Evolutionary conservation across 1,139 yeast species (phyloP).

Genomic region (Scheffersomyces segobiensis): DNA sequence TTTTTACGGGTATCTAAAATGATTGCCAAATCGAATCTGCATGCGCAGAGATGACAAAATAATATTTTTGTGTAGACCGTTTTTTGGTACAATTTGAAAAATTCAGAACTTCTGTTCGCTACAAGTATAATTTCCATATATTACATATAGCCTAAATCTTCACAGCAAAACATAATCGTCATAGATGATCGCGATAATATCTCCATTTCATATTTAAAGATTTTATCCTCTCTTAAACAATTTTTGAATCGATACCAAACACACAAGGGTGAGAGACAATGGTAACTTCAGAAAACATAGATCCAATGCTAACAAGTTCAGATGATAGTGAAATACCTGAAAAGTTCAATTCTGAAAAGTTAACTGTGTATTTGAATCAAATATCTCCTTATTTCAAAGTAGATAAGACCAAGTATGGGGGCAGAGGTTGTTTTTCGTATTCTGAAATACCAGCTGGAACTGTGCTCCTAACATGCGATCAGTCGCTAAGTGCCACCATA

Average conservation of each 20-base stretch:
- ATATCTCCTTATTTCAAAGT: conserved; percentile 38
- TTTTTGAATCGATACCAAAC: neutral
- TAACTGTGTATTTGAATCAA: conserved; percentile 1
- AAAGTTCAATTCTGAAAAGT: neutral
- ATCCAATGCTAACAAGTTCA: neutral
- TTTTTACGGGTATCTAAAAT: neutral
- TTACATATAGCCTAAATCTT: neutral
- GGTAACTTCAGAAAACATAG: neutral
- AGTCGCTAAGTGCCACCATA: conserved; percentile 51
- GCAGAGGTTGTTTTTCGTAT: conserved; percentile 65
- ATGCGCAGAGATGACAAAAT: neutral
- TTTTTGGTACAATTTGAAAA: neutral
- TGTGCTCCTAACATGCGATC: conserved; percentile 35
- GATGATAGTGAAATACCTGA: neutral
- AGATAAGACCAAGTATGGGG: conserved; percentile 51
- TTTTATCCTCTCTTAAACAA: neutral
- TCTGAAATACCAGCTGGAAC: conserved; percentile 41
- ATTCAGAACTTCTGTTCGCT: neutral
- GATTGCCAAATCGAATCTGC: neutral
- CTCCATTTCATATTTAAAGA: too few relatives aligned
- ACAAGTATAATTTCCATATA: neutral
- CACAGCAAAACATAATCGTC: neutral
- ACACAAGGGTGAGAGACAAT: neutral
- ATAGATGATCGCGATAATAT: neutral
- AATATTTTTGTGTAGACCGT: neutral